Base-by-base conservation (phyloP, 139 green algal genomes). In the Tetradesmus obliquus region DNA sequence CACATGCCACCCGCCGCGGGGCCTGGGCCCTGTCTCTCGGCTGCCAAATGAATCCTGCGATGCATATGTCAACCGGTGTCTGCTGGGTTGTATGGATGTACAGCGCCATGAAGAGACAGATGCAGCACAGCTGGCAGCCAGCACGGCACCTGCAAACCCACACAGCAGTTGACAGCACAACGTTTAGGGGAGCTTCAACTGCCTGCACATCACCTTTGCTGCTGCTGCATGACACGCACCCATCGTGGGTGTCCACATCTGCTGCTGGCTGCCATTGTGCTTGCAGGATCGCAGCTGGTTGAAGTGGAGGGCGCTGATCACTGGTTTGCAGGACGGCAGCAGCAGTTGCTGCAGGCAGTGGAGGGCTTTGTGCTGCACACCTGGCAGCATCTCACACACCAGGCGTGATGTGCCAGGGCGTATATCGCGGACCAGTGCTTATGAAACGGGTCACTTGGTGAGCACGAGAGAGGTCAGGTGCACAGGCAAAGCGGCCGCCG, bases 281-380 rank as follows among this genome's bases (percentile, higher is more conserved):
- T 7, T 76, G 66, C 15, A 76, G 85, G 66, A 51, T 54, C 85
- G 54, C 12, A 82, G 85, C 45, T 90, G 24, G 32, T 82, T 19
- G 57, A 51, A 4, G 54, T 90, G 9, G 19, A 51, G 3, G 71
- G 86, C 20, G 71, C 86, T 66, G 22, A 84, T 24, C 86, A 90
- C 71, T 90, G 69, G 86, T 84, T 83, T n/a, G 58, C 57, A 17
- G 3, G 53, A 12, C 24, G 20, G 53, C 69, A 83, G 53, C 71
- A 90, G 53, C 20, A 90, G 55, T 71, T 90, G 66, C 53, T 90
- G 32, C 10, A 82, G 13, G 51, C 17, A 20, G 85, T 90, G 15
- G 51, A 32, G 13, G 66, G 17, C 12, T 90, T 90, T 69, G 51
- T 66, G 2, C 17, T 69, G 66, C 5, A 82, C 3, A n/a, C 45